Evolutionary conservation across 805 yeast species (phyloP).

Genomic region (Lachancea thermotolerans): DNA sequence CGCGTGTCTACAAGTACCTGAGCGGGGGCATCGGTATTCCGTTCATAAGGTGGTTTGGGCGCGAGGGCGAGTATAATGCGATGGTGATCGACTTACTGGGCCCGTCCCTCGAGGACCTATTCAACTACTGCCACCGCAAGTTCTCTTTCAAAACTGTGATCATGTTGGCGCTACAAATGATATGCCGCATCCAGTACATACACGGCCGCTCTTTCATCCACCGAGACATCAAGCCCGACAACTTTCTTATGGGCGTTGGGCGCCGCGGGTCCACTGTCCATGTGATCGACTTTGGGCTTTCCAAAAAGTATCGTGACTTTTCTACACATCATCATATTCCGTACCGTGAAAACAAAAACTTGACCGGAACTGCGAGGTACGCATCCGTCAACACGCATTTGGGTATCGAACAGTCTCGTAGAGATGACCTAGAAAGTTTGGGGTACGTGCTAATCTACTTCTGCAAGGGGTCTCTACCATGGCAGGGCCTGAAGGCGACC

Average conservation of each 20-base stretch:
- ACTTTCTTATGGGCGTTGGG: constrained; percentile 81
- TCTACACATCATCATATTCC: constrained; percentile 92
- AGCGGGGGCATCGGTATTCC: constrained; percentile 98
- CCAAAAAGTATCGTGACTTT: constrained; percentile 91
- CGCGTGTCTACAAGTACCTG: constrained; percentile 87
- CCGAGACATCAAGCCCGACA: constrained; percentile 81
- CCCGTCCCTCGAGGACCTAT: constrained; percentile 89
- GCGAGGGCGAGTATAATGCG: constrained; percentile 93
- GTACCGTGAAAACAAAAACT: constrained; percentile 89
- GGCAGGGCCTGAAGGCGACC: constrained; percentile 98
- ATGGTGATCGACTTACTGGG: constrained; percentile 95
- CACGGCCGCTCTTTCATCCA: constrained; percentile 91
- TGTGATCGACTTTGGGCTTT: constrained; percentile 90
- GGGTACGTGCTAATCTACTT: constrained; percentile 93
- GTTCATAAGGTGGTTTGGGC: constrained; percentile 93
- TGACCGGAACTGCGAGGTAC: constrained; percentile 96
- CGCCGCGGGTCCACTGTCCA: constrained; percentile 92
- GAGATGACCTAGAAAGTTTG: constrained; percentile 92
- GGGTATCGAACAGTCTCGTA: constrained; percentile 93
- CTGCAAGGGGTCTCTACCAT: constrained; percentile 91
- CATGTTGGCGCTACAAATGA: constrained; percentile 86
- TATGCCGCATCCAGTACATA: constrained; percentile 89
- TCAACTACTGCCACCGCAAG: constrained; percentile 91
- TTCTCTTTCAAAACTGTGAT: constrained; percentile 91
- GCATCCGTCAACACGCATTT: constrained; percentile 93